Evolutionary conservation across 129 eudicot species (phyloP), one percentile per base, ranked within the genome.

Genomic region (Pulicaria dysenterica): DNA sequence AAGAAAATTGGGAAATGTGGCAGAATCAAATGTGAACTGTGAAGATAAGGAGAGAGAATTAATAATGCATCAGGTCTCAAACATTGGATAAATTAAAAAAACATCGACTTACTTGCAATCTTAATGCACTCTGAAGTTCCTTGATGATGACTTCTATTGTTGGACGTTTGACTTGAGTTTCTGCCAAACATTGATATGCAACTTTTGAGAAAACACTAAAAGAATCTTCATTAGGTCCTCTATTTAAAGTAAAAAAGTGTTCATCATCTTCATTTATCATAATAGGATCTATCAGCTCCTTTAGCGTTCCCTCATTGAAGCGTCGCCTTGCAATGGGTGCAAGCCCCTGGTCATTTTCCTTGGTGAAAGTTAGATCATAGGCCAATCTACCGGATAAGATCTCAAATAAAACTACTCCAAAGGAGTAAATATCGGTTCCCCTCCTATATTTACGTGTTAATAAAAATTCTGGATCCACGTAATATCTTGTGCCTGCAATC

Each of bases 381-480:
- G 58, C 58, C 31, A 53, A 14, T 3, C 31, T 53, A 0, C 58
- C 58, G 1, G 58, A 53, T 15, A 53, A 3, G 36, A 53, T 53
- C 58, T 53, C 58, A 53, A 53, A 53, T 53, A 53, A n/a, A 53
- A 53, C 58, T 3, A 53, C 58, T 53, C 58, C 58, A 15, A 53
- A 53, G 3, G 58, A 53, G 8, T 53, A 53, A 15, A 53, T 53
- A 53, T 53, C 58, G 7, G 58, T n/a, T 15, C 7, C 58, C 8
- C 4, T n/a, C 14, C 5, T 53, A 5, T n/a, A 53, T 6, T n/a
- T 53, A 4, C 6, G 1, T 14, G 58, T n/a, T 1, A 6, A 2
- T 24, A 1, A 0, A 53, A n/a, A 53, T 53, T 53, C 58, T 15
- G 58, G 58, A 53, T 53, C 58, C 58, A 53, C 1, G 6, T 53